A percentile compares a stretch with the other conserved stretches of the same genome.
Evolutionary conservation across 1,284 basidiomycete genomes (phyloP).

Genomic region (Fomes fomentarius): DNA sequence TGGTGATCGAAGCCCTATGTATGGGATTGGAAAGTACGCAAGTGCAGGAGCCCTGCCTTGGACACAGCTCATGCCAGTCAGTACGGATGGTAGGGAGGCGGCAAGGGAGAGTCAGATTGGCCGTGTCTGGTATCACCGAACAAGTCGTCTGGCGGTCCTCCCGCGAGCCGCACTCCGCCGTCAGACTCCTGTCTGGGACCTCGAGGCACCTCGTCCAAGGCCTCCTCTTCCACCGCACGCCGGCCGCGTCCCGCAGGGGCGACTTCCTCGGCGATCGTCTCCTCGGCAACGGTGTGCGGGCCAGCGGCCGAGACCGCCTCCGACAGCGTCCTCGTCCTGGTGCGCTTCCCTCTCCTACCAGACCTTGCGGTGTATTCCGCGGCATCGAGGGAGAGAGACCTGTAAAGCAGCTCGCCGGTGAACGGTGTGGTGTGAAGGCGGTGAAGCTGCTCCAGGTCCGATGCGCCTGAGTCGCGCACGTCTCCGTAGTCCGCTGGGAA

Average conservation of each 20-base stretch:
- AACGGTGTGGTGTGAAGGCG: background rate
- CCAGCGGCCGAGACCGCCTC: background rate
- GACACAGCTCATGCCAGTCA: background rate
- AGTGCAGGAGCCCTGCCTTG: too few relatives aligned
- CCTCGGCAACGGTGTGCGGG: background rate
- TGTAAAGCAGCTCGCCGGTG: background rate
- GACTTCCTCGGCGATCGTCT: background rate
- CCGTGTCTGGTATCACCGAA: background rate
- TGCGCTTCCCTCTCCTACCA: too few relatives aligned
- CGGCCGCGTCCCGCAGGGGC: background rate
- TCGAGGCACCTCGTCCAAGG: background rate
- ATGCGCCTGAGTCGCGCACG: background rate
- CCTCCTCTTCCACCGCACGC: background rate
- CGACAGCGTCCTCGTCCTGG: background rate
- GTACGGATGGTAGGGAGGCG: slow-evolving; percentile 6
- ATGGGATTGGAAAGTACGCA: too few relatives aligned
- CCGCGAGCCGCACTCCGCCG: slow-evolving; percentile 10
- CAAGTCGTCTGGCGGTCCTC: slow-evolving; percentile 3
- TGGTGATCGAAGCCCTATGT: too few relatives aligned
- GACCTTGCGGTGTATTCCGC: too few relatives aligned
- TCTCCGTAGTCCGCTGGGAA: too few relatives aligned
- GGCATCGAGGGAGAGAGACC: too few relatives aligned
- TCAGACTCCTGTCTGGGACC: slow-evolving; percentile 5
- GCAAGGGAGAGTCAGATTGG: slow-evolving; percentile 5
- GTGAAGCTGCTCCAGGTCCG: background rate